Base-by-base conservation (phyloP, 805 yeast species). In the Kurtzmaniella cleridarum region DNA sequence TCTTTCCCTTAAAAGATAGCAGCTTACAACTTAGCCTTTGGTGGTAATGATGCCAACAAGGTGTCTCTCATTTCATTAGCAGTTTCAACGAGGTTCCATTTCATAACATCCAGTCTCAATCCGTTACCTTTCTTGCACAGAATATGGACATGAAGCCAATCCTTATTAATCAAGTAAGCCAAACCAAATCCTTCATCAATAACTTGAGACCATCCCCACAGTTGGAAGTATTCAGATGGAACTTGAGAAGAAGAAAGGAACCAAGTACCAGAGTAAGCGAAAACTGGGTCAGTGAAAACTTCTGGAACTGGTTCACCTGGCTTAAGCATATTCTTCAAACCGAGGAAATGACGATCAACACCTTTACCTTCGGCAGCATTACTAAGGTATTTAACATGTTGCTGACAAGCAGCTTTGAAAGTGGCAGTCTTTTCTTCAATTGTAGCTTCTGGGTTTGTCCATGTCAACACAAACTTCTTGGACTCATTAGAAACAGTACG, bases 171-270 rank as follows among this genome's bases (percentile, higher is more conserved):
- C 87, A 89, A 87, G 69, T 91, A 91, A 7, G 96, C 97, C 46
- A 87, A 73, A 6, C 98, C 98, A 53, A 85, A 81, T 7, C 98
- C 98, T 44, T 83, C 86, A 55, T 90, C 95, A 51, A 84, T 80
- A 36, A 93, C 98, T 60, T 95, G 95, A 14, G 96, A 78, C 87
- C 89, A 91, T 27, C 98, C 98, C 73, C 90, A 91, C 33, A 95
- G 90, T 59, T 88, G 88, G 64, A 88, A 86, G 61, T 71, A 71
- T 47, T 67, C 72, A 4, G 95, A 84, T 7, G 93, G 84, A 48
- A 91, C 72, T 64, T 91, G 98, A 1, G 96, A 88, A 2, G 96
- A 79, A 14, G 95, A 84, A 38, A 91, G 60, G 60, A 75, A 81
- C 98, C 98, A 91, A 34, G 85, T 77, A 26, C 79, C 68, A 5